Base-by-base conservation (phyloP, 2,329 filamentous ascomycete species). In the Cladophialophora exuberans region DNA sequence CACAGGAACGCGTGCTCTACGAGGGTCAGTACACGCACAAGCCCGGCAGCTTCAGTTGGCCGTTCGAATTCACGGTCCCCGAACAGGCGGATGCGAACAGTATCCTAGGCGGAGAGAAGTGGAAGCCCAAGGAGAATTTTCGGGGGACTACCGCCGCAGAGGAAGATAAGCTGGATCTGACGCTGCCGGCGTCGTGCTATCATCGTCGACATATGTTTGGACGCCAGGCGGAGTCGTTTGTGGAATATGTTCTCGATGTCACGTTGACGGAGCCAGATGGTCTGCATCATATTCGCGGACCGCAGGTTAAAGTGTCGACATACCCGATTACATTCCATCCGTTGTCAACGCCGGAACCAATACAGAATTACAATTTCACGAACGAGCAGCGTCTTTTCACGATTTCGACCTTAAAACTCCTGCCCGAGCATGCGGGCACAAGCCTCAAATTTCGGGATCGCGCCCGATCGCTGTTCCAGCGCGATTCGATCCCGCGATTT, bases 181-280 rank as follows among this genome's bases (percentile, higher is more conserved):
- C 33, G 3, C 60, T 63, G 30, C 61, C 59, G 6, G 43, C 59
- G 33, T 52, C 61, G 13, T 60, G 54, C 33, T 54, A 54, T 13
- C 55, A 60, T 39, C 38, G 15, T 11, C 45, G 57, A 26, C 43
- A 52, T 45, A 52, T 52, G 35, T 56, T 62, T 20, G 59, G 56
- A 23, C 55, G 55, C 11, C 42, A 54, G 15, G 46, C 51, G 1
- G 52, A 56, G 17, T 57, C 47, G 30, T 63, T 60, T 51, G 52
- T 63, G 23, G 61, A 63, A 33, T 63, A 63, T 43, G 59, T 63
- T 6, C 54, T 63, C n/a, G 52, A 52, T 17, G 56, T 49, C 10
- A 56, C 39, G n/a, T 18, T 63, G 26, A 60, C 50, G 15, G 61
- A 63, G 42, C 56, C 61, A 9, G 48, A 56, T n/a, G 61, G 57